Evolutionary conservation across 129 eudicot species (phyloP), one percentile per base, ranked within the genome.

Genomic region (Centrapalus pauciflorus): DNA sequence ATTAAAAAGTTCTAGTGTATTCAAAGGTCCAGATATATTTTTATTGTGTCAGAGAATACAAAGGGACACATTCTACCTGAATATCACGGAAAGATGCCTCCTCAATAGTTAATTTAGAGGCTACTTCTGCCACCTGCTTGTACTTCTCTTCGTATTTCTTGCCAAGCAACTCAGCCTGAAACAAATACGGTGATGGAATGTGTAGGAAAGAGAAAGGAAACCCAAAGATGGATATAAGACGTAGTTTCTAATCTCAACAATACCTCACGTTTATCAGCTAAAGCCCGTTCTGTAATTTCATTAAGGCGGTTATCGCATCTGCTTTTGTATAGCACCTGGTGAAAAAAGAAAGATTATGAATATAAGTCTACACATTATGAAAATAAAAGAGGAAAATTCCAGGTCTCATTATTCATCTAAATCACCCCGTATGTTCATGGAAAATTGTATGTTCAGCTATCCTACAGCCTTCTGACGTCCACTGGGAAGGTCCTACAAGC

Each of bases 241-340:
- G 41, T 7, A 16, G 24, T 8, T 64, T 46, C 21, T 20, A n/a
- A 30, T 50, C 46, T 60, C 19, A 64, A 58, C 16, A 48, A 61
- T 80, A 93, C 98, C 96, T 93, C 98, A 43, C 78, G 79, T 77
- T 93, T 93, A 82, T 93, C 98, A 62, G 95, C 95, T 51, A 80
- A 35, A 57, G 95, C 98, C 55, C 98, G 84, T 83, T 93, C 98
- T 3, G 96, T 88, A 32, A 93, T 93, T 80, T 93, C 98, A 76
- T 93, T 93, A 21, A 93, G 96, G 58, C 96, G 95, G 77, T 93
- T 93, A 67, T 93, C 98, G 74, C 98, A 86, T 76, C 95, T 84
- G 82, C 98, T 93, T 84, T 88, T 93, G 80, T 88, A 93, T 68
- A 93, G 69, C 37, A 93, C 96, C 98, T 93, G 79, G 67, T 69